phyloP scores from a whole-genome alignment of 2,329 filamentous ascomycete genomes.

The Byssothecium circinans region DNA sequence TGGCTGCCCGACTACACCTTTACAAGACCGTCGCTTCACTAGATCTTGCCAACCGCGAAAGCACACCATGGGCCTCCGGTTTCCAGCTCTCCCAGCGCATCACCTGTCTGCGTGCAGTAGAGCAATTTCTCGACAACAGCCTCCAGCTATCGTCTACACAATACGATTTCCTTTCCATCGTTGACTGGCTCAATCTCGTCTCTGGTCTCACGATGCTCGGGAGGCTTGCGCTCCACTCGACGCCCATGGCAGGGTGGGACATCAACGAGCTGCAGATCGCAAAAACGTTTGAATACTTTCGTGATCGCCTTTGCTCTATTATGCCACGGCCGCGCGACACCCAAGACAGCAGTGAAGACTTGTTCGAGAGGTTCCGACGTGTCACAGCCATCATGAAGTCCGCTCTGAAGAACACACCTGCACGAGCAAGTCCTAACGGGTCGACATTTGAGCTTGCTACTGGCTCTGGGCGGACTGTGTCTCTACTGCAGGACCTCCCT shows the following conservation, averaged over 20 bases:
- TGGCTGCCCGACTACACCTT: slow-evolving; percentile 31
- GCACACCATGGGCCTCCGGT: slow-evolving; percentile 34
- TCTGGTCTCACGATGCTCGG: slow-evolving; percentile 33
- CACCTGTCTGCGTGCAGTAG: slow-evolving; percentile 32
- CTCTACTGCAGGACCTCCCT: slow-evolving; percentile 36
- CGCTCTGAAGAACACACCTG: slow-evolving; percentile 22
- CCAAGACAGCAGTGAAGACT: slow-evolving; percentile 28
- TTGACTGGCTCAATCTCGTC: slow-evolving; percentile 38
- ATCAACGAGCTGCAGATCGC: slow-evolving; percentile 34
- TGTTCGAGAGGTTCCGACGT: slow-evolving; percentile 39
- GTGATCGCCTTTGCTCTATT: slow-evolving; percentile 33
- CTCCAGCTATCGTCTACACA: slow-evolving; percentile 28
- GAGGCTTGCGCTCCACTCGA: slow-evolving; percentile 32
- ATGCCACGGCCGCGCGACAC: slow-evolving; percentile 33
- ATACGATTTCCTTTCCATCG: slow-evolving; percentile 33
- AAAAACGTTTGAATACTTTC: slow-evolving; percentile 37
- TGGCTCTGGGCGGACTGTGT: slow-evolving; percentile 36
- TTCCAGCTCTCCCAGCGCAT: slow-evolving; percentile 41
- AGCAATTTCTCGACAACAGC: slow-evolving; percentile 39
- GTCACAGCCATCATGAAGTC: slow-evolving; percentile 37
- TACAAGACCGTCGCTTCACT: slow-evolving; percentile 31
- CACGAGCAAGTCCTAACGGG: slow-evolving; percentile 32
- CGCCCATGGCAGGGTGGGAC: slow-evolving; percentile 39
- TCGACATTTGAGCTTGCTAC: slow-evolving; percentile 40
- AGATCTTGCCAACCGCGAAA: slow-evolving; percentile 34